A percentile compares a stretch with the other conserved stretches of the same genome.
phyloP scores from a whole-genome alignment of 495 filamentous ascomycete species.

The Xylaria palmicola region DNA sequence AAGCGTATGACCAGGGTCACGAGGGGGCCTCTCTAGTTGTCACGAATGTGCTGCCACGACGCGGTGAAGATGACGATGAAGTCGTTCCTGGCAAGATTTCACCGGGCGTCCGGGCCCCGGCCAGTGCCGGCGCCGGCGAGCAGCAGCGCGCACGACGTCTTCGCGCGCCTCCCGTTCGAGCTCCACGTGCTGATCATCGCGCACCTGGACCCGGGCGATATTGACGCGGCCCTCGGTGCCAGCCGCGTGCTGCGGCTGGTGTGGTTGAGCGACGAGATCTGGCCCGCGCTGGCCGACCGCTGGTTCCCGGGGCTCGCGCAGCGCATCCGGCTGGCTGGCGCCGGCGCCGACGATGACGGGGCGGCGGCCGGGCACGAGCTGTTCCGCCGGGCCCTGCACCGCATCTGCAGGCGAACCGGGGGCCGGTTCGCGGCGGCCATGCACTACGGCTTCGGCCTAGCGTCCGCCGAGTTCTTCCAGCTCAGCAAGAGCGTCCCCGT shows the following conservation, averaged over 20 bases:
- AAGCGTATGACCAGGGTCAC: neutral
- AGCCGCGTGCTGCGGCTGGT: constrained; percentile 21
- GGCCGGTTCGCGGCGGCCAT: constrained; percentile 27
- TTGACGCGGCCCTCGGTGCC: constrained; percentile 23
- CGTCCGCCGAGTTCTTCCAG: constrained; percentile 26
- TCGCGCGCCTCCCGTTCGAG: constrained; percentile 32
- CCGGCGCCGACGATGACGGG: constrained; percentile 7
- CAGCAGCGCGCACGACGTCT: constrained; percentile 17
- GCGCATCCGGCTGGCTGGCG: constrained; percentile 16
- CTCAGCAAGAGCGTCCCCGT: constrained; percentile 23
- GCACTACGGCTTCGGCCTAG: constrained; percentile 25
- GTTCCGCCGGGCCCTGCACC: constrained; percentile 24
- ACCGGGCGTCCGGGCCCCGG: constrained; percentile 4
- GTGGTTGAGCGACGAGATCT: constrained; percentile 33
- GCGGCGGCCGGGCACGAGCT: constrained; percentile 15
- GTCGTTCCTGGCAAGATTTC: constrained; percentile 9
- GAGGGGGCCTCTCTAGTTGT: neutral
- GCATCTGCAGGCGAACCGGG: constrained; percentile 20
- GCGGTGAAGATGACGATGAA: constrained; percentile 3
- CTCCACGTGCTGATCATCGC: constrained; percentile 24
- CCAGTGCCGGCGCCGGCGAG: neutral
- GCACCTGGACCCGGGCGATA: constrained; percentile 23
- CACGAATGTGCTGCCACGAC: neutral
- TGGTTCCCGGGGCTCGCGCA: constrained; percentile 28
- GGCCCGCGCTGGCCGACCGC: constrained; percentile 26